Conservation (phyloP, 306 rosid genomes). For the Aeschynomene evenia region DNA sequence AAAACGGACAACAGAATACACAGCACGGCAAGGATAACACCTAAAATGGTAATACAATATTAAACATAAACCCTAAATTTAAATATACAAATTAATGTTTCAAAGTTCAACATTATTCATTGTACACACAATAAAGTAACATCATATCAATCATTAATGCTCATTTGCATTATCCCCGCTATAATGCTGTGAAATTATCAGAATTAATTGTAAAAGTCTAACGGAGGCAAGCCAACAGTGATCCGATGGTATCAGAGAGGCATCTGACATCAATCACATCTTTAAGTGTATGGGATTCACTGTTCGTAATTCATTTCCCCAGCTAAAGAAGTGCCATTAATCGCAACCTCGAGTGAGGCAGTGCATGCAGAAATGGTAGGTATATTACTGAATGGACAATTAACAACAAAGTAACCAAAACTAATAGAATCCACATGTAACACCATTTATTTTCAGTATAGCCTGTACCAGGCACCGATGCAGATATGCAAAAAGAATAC, state of each 20-base stretch:
- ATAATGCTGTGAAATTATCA: not conserved
- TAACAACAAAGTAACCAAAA: not conserved
- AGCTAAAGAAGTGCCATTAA: not conserved
- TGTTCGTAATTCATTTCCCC: not conserved
- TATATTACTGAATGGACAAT: conserved; percentile 15
- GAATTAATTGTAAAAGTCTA: not conserved
- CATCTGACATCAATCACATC: not conserved
- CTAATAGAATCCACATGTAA: not conserved
- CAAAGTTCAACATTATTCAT: not conserved
- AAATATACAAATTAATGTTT: not conserved
- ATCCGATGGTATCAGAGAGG: not conserved
- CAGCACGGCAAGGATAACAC: not conserved
- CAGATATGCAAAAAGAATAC: not conserved
- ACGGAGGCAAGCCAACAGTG: not conserved
- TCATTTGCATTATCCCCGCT: not conserved
- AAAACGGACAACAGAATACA: not conserved
- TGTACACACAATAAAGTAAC: not conserved
- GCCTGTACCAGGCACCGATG: conserved; percentile 7
- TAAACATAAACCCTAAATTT: not conserved
- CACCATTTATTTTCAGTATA: not conserved
- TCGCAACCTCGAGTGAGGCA: not conserved
- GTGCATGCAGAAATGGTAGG: not conserved
- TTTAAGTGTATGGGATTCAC: not conserved
- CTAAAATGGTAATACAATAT: not conserved
- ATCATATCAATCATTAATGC: not conserved